A percentile compares a stretch with the other conserved stretches of the same genome.
phyloP scores from a whole-genome alignment of 73 alveolate genomes.

The Paramecium biaurelia region DNA sequence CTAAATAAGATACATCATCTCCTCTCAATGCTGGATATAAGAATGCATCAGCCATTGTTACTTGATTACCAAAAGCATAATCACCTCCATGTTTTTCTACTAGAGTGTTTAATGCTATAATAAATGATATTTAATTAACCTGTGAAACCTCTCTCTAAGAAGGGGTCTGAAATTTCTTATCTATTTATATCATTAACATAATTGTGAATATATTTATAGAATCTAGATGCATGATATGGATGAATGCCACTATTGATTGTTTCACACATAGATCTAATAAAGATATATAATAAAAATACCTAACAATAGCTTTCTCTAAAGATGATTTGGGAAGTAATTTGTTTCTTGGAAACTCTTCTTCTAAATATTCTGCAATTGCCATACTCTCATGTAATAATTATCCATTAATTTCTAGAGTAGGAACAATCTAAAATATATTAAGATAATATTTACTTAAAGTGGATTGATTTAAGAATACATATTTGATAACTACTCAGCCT shows the following conservation, averaged over 20 bases:
- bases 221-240: constrained; percentile 62
- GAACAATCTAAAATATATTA: constrained; percentile 63
- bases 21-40: not conserved
- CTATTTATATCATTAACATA: not conserved
- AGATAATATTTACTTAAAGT: constrained; percentile 11
- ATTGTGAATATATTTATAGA: not conserved
- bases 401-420: constrained; percentile 45
- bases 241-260: constrained; percentile 78
- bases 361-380: constrained; percentile 78
- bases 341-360: constrained; percentile 74
- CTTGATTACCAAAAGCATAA: not conserved
- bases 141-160: not conserved
- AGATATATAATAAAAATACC: constrained; percentile 43
- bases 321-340: constrained; percentile 69
- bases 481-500: not conserved
- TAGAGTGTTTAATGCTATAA: not conserved
- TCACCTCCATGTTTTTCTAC: not conserved
- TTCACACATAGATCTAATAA: constrained; percentile 74
- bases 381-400: constrained; percentile 67
- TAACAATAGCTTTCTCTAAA: constrained; percentile 34
- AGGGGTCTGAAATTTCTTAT: not conserved
- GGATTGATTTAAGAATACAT: constrained; percentile 77
- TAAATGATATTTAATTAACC: not conserved
- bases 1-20: not conserved
- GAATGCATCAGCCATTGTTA: constrained; percentile 19